phyloP scores from a whole-genome alignment of 345 rosid species.

The Salix viminalis region DNA sequence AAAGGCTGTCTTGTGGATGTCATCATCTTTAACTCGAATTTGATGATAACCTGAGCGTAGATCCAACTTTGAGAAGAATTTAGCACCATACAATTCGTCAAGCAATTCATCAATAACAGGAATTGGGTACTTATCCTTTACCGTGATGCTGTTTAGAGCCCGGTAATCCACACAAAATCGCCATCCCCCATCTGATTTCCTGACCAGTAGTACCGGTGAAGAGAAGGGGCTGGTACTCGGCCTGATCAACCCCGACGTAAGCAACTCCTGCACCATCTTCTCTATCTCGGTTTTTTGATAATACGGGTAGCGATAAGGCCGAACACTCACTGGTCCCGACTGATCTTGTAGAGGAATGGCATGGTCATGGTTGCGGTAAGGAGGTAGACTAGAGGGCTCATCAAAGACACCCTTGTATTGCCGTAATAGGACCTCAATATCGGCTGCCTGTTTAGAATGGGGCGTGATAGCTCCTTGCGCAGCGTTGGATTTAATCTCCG shows the following conservation, averaged over 20 bases:
- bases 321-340: background rate
- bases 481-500: too few species aligned
- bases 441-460: too few species aligned
- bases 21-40: background rate
- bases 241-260: background rate
- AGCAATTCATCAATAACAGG: background rate
- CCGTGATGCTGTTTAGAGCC: background rate
- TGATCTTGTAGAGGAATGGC: background rate
- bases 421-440: too few species aligned
- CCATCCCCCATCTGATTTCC: background rate
- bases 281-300: background rate
- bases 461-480: rapidly evolving
- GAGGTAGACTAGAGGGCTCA: background rate
- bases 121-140: background rate
- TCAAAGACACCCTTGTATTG: too few species aligned
- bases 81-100: background rate
- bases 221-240: background rate
- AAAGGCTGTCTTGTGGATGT: background rate
- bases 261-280: background rate
- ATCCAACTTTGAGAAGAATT: background rate
- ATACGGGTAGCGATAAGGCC: background rate
- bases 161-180: background rate
- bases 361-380: background rate
- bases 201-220: background rate
- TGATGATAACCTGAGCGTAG: background rate